These are phyloP conservation scores for Neonectria neomacrospora DNA, from an alignment of 2,329 filamentous ascomycete species.

Conservation along the genomic window DNA sequence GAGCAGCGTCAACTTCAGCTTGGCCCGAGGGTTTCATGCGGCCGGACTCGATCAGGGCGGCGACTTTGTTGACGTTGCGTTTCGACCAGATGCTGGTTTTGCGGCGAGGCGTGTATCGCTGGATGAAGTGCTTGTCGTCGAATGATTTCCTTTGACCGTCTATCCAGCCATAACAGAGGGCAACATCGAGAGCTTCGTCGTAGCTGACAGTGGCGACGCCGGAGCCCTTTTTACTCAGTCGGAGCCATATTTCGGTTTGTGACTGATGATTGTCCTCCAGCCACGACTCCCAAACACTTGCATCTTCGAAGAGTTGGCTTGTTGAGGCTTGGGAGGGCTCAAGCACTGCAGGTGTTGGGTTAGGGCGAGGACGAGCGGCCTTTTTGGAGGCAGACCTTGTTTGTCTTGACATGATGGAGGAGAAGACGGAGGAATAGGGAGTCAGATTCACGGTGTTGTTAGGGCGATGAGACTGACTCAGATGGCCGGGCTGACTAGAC, in stretches of 20 bases:
- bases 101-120: constrained; percentile 68
- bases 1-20: constrained; percentile 64
- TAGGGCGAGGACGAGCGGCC: background rate
- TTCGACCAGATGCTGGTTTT: constrained; percentile 67
- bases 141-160: constrained; percentile 62
- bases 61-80: constrained; percentile 66
- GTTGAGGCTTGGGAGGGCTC: background rate
- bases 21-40: constrained; percentile 61
- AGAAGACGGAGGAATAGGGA: background rate
- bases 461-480: background rate
- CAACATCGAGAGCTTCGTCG: constrained; percentile 64
- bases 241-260: constrained; percentile 57
- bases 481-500: background rate
- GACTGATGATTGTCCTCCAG: constrained; percentile 29
- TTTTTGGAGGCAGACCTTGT: constrained; percentile 33
- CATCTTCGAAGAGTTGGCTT: constrained; percentile 30
- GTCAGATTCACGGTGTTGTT: background rate
- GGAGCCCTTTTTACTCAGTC: constrained; percentile 60
- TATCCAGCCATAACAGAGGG: constrained; percentile 72
- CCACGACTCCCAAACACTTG: constrained; percentile 33
- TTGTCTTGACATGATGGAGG: constrained; percentile 33
- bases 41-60: constrained; percentile 55
- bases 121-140: constrained; percentile 61
- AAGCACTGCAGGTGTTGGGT: accelerated
- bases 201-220: constrained; percentile 58